A percentile compares a stretch with the other conserved stretches of the same genome.
These are phyloP conservation scores for Mycosphaerella sp. DNA, from an alignment of 2,329 filamentous ascomycete genomes.

Conservation along the genomic window DNA sequence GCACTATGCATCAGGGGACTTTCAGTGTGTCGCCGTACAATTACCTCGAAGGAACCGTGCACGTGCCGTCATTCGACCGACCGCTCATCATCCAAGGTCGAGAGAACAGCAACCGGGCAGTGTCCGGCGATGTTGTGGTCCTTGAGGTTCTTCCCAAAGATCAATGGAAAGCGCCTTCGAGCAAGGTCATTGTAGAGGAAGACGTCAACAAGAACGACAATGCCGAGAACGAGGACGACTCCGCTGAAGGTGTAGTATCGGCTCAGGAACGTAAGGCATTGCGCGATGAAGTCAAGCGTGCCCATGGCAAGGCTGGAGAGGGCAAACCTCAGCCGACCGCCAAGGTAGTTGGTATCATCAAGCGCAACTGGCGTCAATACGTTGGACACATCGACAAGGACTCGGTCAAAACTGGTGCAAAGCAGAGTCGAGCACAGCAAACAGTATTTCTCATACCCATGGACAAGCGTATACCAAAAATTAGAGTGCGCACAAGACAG, in stretches of 20 bases:
- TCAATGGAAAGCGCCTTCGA: slow-evolving; percentile 94
- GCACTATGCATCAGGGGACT: slow-evolving; percentile 83
- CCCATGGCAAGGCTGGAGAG: slow-evolving; percentile 70
- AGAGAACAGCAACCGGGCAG: slow-evolving; percentile 91
- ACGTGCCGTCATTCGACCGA: slow-evolving; percentile 85
- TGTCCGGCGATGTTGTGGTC: slow-evolving; percentile 88
- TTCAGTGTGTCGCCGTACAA: slow-evolving; percentile 98
- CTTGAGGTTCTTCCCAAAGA: slow-evolving; percentile 89
- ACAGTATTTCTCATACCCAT: slow-evolving; percentile 94
- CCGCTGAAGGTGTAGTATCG: slow-evolving; percentile 66
- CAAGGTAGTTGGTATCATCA: slow-evolving; percentile 83
- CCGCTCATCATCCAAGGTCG: slow-evolving; percentile 80
- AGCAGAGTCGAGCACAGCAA: slow-evolving; percentile 77
- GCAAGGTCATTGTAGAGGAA: slow-evolving; percentile 93
- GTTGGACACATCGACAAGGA: slow-evolving; percentile 91
- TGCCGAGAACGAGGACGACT: slow-evolving; percentile 77
- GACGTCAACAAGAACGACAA: slow-evolving; percentile 88
- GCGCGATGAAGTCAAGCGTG: slow-evolving; percentile 84
- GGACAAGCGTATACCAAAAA: slow-evolving; percentile 97
- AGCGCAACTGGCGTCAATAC: slow-evolving; percentile 96
- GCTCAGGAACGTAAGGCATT: slow-evolving; percentile 80
- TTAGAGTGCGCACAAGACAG: slow-evolving; percentile 84
- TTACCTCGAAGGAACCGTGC: slow-evolving; percentile 88
- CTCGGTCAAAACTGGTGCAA: slow-evolving; percentile 66
- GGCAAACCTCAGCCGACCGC: slow-evolving; percentile 82